Percentiles rank a stretch among this genome's conserved stretches.
phyloP scores from a whole-genome alignment of 306 rosid genomes.

The Castanea crenata region DNA sequence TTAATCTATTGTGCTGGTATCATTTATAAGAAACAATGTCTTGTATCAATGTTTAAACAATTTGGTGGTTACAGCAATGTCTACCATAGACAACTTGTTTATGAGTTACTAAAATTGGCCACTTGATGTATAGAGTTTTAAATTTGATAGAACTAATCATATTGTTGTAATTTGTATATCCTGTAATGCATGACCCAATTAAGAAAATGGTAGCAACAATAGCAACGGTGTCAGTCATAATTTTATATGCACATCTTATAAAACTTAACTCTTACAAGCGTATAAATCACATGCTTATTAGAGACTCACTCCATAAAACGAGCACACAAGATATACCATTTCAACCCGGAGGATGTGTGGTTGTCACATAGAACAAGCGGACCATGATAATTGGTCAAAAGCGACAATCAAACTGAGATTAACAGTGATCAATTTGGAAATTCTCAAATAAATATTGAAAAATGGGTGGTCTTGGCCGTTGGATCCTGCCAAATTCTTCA shows the following conservation, averaged over 20 bases:
- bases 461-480: neutral
- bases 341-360: too few relatives aligned
- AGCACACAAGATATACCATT: too few relatives aligned
- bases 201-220: neutral
- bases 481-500: neutral
- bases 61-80: neutral
- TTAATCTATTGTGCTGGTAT: neutral
- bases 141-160: neutral
- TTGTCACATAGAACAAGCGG: neutral
- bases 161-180: neutral
- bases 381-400: neutral
- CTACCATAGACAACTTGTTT: neutral
- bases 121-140: neutral
- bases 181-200: neutral
- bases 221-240: too few relatives aligned
- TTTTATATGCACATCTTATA: too few relatives aligned
- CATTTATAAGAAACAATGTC: constrained; percentile 13
- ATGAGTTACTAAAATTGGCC: neutral
- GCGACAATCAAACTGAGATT: neutral
- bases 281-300: too few relatives aligned
- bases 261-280: fast-evolving
- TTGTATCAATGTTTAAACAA: constrained; percentile 27
- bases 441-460: neutral
- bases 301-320: fast-evolving
- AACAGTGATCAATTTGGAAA: neutral